Evolutionary conservation across 495 filamentous ascomycete species (phyloP), one percentile per base, ranked within the genome.

Genomic region (Amniculicola lignicola): DNA sequence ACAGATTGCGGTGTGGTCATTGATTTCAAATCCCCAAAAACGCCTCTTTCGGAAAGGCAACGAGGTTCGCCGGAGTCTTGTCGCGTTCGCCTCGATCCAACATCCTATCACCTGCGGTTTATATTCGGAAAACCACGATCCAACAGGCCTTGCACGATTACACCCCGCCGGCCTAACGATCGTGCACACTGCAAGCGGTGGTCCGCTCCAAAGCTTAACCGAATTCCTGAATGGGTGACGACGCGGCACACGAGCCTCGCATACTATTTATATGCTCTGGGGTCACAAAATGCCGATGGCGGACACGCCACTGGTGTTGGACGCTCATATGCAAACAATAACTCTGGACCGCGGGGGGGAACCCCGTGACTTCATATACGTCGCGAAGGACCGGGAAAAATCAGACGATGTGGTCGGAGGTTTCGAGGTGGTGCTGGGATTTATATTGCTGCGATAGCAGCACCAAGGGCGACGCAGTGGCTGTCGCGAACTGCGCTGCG

Each of bases 181-280:
- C 27, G 10, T 18, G 37, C 37, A 16, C 9, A 18, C 37, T 16
- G 14, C n/a, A 16, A 9, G 21, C 29, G 21, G 4, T 25, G 7
- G 2, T 27, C 3, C 41, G 9, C 4, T 45, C 2, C 45, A 4
- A 23, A 18, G 49, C 39, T 53, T 43, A 42, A 42, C n/a, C 21
- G 49, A n/a, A 25, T 50, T 11, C 46, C 31, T 19, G 9, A 50
- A 50, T 23, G 46, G 37, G 31, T n/a, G n/a, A n/a, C n/a, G n/a
- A n/a, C n/a, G n/a, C n/a, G n/a, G n/a, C n/a, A 35, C 46, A 45
- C 51, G 2, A 27, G 29, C 4, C 37, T 12, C 48, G 50, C 15
- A 14, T 55, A 39, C 51, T 55, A 55, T 55, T 55, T 46, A 45
- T 55, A 55, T 25, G 24, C 41, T 0, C 27, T 25, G 46, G 44